Evolutionary conservation across 2,329 filamentous ascomycete species (phyloP), one percentile per base, ranked within the genome.

Genomic region (Phaeosphaeria sp.): DNA sequence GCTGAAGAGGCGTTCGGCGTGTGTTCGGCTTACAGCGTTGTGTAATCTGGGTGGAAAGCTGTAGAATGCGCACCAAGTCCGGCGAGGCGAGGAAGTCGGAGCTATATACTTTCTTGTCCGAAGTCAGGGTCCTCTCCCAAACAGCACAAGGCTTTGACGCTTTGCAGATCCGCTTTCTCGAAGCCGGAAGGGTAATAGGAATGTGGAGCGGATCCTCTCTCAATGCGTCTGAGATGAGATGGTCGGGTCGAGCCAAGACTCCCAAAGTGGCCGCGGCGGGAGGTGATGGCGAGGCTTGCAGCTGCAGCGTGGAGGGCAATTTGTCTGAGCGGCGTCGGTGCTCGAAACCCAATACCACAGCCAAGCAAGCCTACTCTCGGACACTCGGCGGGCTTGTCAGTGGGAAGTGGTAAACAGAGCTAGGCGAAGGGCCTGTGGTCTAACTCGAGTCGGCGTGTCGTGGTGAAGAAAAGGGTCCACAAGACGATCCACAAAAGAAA

Each of bases 301-400:
- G 25, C 25, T 27, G 25, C 42, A 41, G 15, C 21, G 53, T 65
- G 59, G 59, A 57, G 59, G 55, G 58, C 54, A 60, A 68, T 64
- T 63, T 66, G 66, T 66, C 63, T 65, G 59, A 62, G 61, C 60
- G 60, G 62, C 52, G 42, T 50, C 63, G 65, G 67, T 67, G 67
- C 66, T 27, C 60, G 55, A 41, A 62, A 53, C 46, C 58, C 47
- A 44, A 59, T 59, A 66, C 67, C 67, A 68, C 68, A 61, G 21
- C 23, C 42, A 47, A 50, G 49, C 56, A 46, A 44, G 50, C 50
- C 50, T 59, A 56, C 46, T 61, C 46, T 56, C 49, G 59, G 56
- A 43, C 52, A 50, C 50, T 60, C 49, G 56, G 60, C 54, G 53
- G 44, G 21, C 43, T 22, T 52, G 50, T 50, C 22, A 51, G 42